phyloP scores from a whole-genome alignment of 2,329 filamentous ascomycete species.

The Alternaria novae-zelandiae region DNA sequence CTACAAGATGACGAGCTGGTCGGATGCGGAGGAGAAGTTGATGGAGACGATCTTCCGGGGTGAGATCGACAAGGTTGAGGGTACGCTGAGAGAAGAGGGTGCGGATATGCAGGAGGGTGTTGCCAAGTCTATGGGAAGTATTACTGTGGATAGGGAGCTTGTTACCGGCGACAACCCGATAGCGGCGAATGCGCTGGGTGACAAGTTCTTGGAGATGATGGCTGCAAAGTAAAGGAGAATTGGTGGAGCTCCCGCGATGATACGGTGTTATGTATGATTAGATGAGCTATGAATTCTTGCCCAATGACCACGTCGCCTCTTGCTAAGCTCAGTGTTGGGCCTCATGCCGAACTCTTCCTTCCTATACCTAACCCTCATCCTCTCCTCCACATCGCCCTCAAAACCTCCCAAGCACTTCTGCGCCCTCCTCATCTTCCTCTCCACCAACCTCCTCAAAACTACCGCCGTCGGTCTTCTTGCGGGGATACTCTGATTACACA shows the following conservation, averaged over 20 bases:
- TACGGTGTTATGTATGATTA: background rate
- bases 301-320: background rate
- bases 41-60: slow-evolving; percentile 54
- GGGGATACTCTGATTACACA: background rate
- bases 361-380: background rate
- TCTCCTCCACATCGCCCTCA: background rate
- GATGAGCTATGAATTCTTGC: background rate
- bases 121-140: slow-evolving; percentile 49
- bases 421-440: background rate
- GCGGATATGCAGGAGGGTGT: slow-evolving; percentile 54
- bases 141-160: slow-evolving; percentile 53
- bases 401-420: background rate
- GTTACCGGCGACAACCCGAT: slow-evolving; percentile 44
- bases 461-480: background rate
- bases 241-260: background rate
- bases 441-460: background rate
- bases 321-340: background rate
- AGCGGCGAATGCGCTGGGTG: slow-evolving; percentile 40
- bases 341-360: background rate
- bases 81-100: slow-evolving; percentile 47
- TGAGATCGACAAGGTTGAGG: slow-evolving; percentile 54
- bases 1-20: slow-evolving; percentile 56
- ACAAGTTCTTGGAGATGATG: slow-evolving; percentile 45
- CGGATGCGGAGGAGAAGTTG: slow-evolving; percentile 54
- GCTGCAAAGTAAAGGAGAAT: background rate